Evolutionary conservation across 805 yeast species (phyloP), one percentile per base, ranked within the genome.

Genomic region (Saccharomycopsis babjevae): DNA sequence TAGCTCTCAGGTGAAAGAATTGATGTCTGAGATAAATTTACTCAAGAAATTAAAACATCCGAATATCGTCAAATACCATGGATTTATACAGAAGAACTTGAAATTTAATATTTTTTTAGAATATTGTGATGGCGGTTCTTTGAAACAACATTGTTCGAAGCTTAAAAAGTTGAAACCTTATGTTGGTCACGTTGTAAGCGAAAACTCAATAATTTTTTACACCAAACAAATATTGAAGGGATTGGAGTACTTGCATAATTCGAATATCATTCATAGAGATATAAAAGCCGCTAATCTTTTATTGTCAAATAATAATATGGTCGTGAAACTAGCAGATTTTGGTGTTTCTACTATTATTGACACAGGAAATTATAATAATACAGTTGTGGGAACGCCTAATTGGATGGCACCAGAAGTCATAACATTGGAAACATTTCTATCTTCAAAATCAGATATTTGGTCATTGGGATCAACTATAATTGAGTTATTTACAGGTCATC

Each of bases 361-460:
- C 67, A 63, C 78, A 68, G 75, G 77, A 73, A 73, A 74, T 66
- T 71, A 71, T 71, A 67, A 73, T 67, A 58, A 63, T 68, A 54
- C 92, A 89, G 1, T 90, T 97, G 0, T 74, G 90, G 99, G 99
- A 1, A 90, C 98, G 0, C 96, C 97, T 0, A 88, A 93, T 70
- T 94, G 98, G 98, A 92, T 94, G 97, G 97, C 99, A 0, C 99
- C 99, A 0, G 99, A 94, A 69, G 84, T 96, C 1, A 88, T 94
- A 3, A 77, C 85, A 50, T 84, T 90, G 67, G 88, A 86, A 68
- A 96, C 96, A 2, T 87, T 93, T 1, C 52, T 11, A 15, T 85
- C 96, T 10, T 83, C 93, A 0, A 87, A 96, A 1, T 89, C 96
- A 1, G 99, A 94, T 73, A 82, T 88, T 34, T 88, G 94, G 98